Conservation (phyloP, 2,329 filamentous ascomycete species). For the Tolypocladium amazonense region DNA sequence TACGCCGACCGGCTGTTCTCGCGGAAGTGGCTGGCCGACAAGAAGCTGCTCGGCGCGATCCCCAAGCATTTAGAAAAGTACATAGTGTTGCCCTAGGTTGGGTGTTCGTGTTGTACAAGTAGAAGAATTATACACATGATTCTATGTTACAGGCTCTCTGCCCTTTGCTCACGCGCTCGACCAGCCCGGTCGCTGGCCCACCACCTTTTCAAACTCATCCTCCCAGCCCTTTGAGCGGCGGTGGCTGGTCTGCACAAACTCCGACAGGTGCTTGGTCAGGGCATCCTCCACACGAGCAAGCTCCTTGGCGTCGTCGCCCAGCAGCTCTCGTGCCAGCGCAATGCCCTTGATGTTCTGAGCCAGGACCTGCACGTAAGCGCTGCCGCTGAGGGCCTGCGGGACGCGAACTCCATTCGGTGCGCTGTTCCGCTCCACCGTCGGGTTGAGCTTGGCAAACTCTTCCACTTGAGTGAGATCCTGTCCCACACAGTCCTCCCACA, state of each 20-base stretch:
- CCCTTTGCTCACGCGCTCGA: constrained; percentile 1
- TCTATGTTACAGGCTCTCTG: not conserved
- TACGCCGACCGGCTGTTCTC: constrained; percentile 94
- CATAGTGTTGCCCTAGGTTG: constrained; percentile 70
- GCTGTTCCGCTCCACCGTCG: constrained; percentile 5
- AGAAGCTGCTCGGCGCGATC: constrained; percentile 71
- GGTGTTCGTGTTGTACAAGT: constrained; percentile 14
- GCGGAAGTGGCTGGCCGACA: constrained; percentile 77
- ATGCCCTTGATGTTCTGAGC: constrained; percentile 30
- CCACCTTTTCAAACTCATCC: constrained; percentile 13
- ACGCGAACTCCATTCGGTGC: constrained; percentile 1
- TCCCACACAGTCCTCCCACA: constrained; percentile 13
- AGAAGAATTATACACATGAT: constrained; percentile 12
- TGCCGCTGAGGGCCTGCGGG: constrained; percentile 11
- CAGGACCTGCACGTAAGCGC: constrained; percentile 15
- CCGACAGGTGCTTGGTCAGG: constrained; percentile 25
- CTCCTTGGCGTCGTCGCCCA: constrained; percentile 16
- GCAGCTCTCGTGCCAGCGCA: constrained; percentile 29
- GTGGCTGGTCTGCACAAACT: constrained; percentile 12
- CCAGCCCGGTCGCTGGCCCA: constrained; percentile 19
- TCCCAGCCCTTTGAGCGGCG: constrained; percentile 10
- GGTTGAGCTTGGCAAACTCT: constrained; percentile 16
- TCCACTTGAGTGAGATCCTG: constrained; percentile 9
- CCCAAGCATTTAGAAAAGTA: constrained; percentile 85
- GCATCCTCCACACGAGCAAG: constrained; percentile 28